A percentile compares a stretch with the other conserved stretches of the same genome.
Evolutionary conservation across 2,329 filamentous ascomycete species (phyloP).

Genomic region (Chrysosphaeria jannelii): DNA sequence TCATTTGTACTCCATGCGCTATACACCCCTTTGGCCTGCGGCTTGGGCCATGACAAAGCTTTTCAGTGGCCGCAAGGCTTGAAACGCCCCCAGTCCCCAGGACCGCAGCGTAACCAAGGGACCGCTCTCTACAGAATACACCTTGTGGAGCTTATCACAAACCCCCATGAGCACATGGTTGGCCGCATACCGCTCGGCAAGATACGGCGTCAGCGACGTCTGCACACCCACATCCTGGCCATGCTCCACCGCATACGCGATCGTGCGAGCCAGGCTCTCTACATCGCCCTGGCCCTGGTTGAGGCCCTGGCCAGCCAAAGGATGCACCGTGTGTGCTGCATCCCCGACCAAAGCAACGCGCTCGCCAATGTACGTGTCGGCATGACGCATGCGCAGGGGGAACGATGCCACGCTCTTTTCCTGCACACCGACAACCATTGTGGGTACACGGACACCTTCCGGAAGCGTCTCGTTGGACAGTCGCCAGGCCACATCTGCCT

Average conservation of each 20-base stretch:
- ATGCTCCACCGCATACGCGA: constrained; percentile 47
- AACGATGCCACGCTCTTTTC: constrained; percentile 62
- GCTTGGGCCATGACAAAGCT: constrained; percentile 57
- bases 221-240: constrained; percentile 65
- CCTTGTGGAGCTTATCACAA: constrained; percentile 72
- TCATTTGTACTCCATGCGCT: too few species aligned
- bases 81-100: constrained; percentile 44
- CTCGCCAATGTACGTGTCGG: constrained; percentile 75
- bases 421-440: constrained; percentile 39
- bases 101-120: constrained; percentile 58
- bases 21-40: constrained; percentile 18
- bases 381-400: constrained; percentile 69
- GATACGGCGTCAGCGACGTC: constrained; percentile 57
- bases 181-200: constrained; percentile 46
- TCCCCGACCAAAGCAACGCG: constrained; percentile 82
- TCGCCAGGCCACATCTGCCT: constrained; percentile 36
- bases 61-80: constrained; percentile 48
- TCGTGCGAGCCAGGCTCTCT: constrained; percentile 41
- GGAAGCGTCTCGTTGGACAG: constrained; percentile 21
- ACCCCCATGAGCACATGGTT: constrained; percentile 57
- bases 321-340: constrained; percentile 83
- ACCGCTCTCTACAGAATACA: constrained; percentile 56
- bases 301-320: constrained; percentile 75
- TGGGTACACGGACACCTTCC: constrained; percentile 24
- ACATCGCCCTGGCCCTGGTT: constrained; percentile 85